Conservation (phyloP, 768 basidiomycete genomes). For the Lentinula detonsa region DNA sequence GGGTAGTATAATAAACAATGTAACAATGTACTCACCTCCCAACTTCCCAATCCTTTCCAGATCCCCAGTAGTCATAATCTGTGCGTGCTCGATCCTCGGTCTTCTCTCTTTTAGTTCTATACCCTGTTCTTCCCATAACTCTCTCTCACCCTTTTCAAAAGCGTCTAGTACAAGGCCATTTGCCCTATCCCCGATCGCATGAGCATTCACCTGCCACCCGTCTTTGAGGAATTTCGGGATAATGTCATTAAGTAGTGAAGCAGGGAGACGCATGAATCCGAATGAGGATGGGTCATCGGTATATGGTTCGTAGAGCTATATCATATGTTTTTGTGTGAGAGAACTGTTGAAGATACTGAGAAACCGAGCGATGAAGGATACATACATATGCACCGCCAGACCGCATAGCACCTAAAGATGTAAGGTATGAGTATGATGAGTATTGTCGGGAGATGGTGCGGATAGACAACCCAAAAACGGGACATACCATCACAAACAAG, state of each 20-base stretch:
- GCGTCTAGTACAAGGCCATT: constrained; percentile 80
- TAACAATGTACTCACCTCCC: constrained; percentile 48
- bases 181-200: constrained; percentile 83
- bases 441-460: too few species aligned
- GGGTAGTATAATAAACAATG: too few species aligned
- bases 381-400: constrained; percentile 83
- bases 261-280: constrained; percentile 74
- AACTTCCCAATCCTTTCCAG: constrained; percentile 71
- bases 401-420: constrained; percentile 68
- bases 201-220: constrained; percentile 91
- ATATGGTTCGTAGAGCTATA: constrained; percentile 75
- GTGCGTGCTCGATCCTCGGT: constrained; percentile 87
- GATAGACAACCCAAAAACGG: background rate
- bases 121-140: constrained; percentile 20
- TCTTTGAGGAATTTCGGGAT: constrained; percentile 68
- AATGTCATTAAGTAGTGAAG: constrained; percentile 52
- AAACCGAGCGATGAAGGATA: background rate
- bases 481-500: constrained; percentile 3
- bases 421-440: background rate
- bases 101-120: constrained; percentile 58
- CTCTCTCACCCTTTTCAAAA: constrained; percentile 59
- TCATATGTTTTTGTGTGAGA: background rate
- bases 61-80: constrained; percentile 72
- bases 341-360: background rate
- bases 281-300: constrained; percentile 66